Evolutionary conservation across 116 monocot genomes (phyloP).

Genomic region (Posidonia oceanica): DNA sequence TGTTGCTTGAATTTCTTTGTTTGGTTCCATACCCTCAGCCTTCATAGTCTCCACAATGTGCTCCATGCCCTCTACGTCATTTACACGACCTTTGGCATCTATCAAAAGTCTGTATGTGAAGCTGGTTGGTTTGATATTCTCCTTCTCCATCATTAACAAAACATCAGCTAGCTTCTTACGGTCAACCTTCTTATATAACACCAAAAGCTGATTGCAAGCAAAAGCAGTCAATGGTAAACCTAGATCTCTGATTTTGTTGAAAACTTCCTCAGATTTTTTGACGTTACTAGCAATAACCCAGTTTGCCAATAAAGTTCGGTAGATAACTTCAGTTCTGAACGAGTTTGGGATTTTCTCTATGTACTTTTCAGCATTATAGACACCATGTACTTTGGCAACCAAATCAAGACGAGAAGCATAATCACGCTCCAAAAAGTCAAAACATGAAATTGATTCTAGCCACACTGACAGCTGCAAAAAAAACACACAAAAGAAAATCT

Average conservation of each 20-base stretch:
- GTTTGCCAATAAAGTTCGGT: constrained; percentile 61
- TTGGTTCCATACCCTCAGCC: constrained; percentile 44
- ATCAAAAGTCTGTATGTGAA: constrained; percentile 78
- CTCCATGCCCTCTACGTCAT: constrained; percentile 73
- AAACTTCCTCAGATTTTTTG: constrained; percentile 64
- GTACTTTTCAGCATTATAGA: constrained; percentile 51
- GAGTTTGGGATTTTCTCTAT: constrained; percentile 51
- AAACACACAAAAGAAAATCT: neutral
- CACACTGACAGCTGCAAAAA: constrained; percentile 63
- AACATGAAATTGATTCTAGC: constrained; percentile 40
- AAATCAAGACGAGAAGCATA: constrained; percentile 69
- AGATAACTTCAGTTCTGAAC: constrained; percentile 51
- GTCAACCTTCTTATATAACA: constrained; percentile 69
- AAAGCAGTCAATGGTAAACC: constrained; percentile 46
- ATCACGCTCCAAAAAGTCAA: constrained; percentile 64
- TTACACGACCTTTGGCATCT: constrained; percentile 61
- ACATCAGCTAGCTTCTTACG: constrained; percentile 68
- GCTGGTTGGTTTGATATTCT: constrained; percentile 56
- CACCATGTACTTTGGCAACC: constrained; percentile 53
- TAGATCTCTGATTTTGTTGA: constrained; percentile 69
- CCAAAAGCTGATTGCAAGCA: constrained; percentile 66
- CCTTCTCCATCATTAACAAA: constrained; percentile 74
- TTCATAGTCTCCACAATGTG: constrained; percentile 57
- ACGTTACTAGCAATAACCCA: constrained; percentile 38
- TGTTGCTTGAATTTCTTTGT: constrained; percentile 21